A percentile compares a stretch with the other conserved stretches of the same genome.
phyloP scores from a whole-genome alignment of 441 rosid species.

The Bocquillonia castaneifolia region DNA sequence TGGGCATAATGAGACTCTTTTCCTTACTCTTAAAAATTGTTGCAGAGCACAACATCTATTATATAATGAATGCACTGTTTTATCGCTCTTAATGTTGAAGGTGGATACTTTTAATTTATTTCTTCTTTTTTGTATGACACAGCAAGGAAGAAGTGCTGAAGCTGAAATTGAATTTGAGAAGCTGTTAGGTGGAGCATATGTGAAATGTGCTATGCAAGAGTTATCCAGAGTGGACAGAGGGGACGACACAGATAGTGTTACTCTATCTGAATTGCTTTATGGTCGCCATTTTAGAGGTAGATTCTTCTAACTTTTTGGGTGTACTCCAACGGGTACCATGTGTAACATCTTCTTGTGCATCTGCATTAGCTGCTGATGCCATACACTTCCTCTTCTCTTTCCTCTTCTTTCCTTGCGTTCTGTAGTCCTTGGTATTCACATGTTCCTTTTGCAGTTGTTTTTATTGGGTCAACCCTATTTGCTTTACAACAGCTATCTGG shows the following conservation, averaged over 20 bases:
- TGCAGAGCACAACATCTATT: neutral
- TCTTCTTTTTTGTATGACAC: conserved; percentile 26
- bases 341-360: conserved; percentile 10
- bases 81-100: conserved; percentile 10
- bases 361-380: no score
- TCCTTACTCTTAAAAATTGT: neutral
- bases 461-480: conserved; percentile 99
- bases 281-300: conserved; percentile 87
- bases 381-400: no score
- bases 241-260: conserved; percentile 59
- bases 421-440: conserved; percentile 58
- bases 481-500: conserved; percentile 99
- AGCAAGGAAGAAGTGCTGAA: conserved; percentile 80
- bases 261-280: conserved; percentile 57
- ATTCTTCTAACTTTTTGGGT: conserved; percentile 20
- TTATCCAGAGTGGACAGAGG: conserved; percentile 67
- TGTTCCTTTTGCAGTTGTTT: conserved; percentile 96
- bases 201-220: conserved; percentile 68
- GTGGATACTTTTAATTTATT: conserved; percentile 12
- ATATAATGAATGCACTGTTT: neutral
- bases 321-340: no score
- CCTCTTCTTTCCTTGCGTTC: conserved; percentile 27
- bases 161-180: conserved; percentile 81
- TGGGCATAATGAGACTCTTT: neutral
- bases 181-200: conserved; percentile 75